Evolutionary conservation across 2,329 filamentous ascomycete genomes (phyloP), one percentile per base, ranked within the genome.

Genomic region (Scedosporium boydii): DNA sequence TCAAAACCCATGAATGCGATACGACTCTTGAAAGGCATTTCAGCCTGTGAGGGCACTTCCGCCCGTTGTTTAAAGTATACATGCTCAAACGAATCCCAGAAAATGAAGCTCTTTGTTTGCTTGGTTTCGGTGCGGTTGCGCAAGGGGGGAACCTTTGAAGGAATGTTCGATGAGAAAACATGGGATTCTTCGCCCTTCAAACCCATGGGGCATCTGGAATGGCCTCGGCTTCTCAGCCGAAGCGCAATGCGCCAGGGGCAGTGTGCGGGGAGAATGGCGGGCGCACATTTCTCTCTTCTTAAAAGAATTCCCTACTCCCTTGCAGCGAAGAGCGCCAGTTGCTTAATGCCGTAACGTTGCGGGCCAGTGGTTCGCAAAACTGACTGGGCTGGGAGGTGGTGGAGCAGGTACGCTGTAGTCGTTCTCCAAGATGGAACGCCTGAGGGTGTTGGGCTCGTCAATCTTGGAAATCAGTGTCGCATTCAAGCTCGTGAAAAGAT

Each of bases 321-420:
- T 23, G 51, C 12, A 55, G 23, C 23, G 21, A 23, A 23, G 23
- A 27, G 18, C 23, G 23, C 23, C 44, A 5, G 9, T 2, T n/a
- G 4, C 27, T 56, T 56, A 61, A 48, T 34, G 60, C 10, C 60
- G 60, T 21, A 62, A 9, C 23, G 70, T 70, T 42, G 73, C 71
- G 61, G 79, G 75, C 82, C 83, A 85, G 70, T 82, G 78, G 63
- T 86, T 82, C 26, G 75, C 72, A 69, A 86, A 87, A 73, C 82
- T 82, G 69, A 87, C 82, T 6, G 85, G 85, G 67, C 82, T 86
- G 12, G 85, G 84, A 21, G 85, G 85, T 12, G 85, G 85, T 48
- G 85, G 82, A 14, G 85, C 84, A n/a, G 85, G 85, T 21, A 87
- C 84, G 38, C 79, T 78, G 74, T 86, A 87, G 72, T 87, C 84